Evolutionary conservation across 495 filamentous ascomycete genomes (phyloP).

Genomic region (Annulohypoxylon moriforme): DNA sequence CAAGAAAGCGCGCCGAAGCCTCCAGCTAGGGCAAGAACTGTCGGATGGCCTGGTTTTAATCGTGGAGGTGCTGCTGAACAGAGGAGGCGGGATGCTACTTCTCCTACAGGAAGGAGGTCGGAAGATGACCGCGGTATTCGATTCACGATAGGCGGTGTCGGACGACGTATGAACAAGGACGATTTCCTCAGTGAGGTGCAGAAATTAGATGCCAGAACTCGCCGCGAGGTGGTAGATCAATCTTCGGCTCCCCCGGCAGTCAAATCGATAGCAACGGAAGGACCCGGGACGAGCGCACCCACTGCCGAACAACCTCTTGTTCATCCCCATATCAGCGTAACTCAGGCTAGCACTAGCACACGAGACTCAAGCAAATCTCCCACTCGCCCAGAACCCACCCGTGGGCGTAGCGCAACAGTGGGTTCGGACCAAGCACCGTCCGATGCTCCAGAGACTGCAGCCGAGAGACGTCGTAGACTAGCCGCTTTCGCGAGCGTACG

Average conservation of each 20-base stretch:
- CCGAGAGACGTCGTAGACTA: conserved; percentile 55
- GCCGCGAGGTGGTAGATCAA: conserved; percentile 75
- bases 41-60: conserved; percentile 67
- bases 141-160: conserved; percentile 82
- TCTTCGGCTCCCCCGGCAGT: conserved; percentile 69
- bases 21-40: conserved; percentile 37
- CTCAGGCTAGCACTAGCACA: conserved; percentile 37
- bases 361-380: conserved; percentile 32
- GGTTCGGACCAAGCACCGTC: conserved; percentile 27
- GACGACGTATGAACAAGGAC: conserved; percentile 83
- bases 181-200: conserved; percentile 91
- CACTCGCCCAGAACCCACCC: conserved; percentile 16
- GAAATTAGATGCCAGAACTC: conserved; percentile 79
- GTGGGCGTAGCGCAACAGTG: conserved; percentile 38
- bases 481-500: conserved; percentile 53
- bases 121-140: conserved; percentile 83
- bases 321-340: conserved; percentile 45
- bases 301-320: conserved; percentile 29
- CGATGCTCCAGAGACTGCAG: conserved; percentile 53
- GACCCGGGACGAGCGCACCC: conserved; percentile 32
- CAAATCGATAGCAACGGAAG: conserved; percentile 67
- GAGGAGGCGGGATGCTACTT: conserved; percentile 55
- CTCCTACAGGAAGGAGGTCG: conserved; percentile 60
- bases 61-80: conserved; percentile 54
- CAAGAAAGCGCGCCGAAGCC: conserved; percentile 39